Conservation (phyloP, 208 protist species). For the Crithidia expoeki region DNA sequence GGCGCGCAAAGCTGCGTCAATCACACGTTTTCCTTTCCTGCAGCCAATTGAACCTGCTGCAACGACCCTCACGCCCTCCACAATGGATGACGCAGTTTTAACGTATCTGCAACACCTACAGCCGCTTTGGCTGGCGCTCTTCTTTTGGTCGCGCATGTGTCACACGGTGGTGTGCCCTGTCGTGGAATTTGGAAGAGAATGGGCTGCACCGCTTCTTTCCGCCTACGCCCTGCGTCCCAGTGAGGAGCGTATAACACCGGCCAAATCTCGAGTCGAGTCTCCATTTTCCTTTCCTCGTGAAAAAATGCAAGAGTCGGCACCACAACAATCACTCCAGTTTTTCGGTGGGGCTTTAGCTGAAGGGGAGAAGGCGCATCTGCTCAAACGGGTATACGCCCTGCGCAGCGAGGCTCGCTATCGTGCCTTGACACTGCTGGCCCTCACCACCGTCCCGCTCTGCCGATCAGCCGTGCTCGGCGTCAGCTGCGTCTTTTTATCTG, state of each 20-base stretch:
- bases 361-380: not conserved
- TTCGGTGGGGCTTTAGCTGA: not conserved
- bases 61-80: not conserved
- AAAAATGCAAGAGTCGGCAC: not conserved
- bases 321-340: not conserved
- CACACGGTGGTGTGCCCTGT: constrained; percentile 21
- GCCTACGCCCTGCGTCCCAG: not conserved
- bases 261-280: not conserved
- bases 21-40: constrained; percentile 12
- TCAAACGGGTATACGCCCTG: constrained; percentile 7
- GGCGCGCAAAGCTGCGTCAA: not conserved
- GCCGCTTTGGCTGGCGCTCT: constrained; percentile 21
- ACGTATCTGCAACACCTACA: not conserved
- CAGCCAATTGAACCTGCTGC: not conserved
- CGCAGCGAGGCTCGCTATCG: constrained; percentile 16
- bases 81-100: constrained; percentile 10
- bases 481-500: constrained; percentile 22
- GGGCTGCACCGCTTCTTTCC: constrained; percentile 23
- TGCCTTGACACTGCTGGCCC: constrained; percentile 14
- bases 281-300: not conserved
- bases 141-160: constrained; percentile 27
- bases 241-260: not conserved
- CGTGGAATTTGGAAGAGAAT: constrained; percentile 12
- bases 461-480: constrained; percentile 21
- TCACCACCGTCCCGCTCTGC: constrained; percentile 3